Base-by-base conservation (phyloP, 371 early-diverging fungal genomes). In the Zopfochytrium polystomum region DNA sequence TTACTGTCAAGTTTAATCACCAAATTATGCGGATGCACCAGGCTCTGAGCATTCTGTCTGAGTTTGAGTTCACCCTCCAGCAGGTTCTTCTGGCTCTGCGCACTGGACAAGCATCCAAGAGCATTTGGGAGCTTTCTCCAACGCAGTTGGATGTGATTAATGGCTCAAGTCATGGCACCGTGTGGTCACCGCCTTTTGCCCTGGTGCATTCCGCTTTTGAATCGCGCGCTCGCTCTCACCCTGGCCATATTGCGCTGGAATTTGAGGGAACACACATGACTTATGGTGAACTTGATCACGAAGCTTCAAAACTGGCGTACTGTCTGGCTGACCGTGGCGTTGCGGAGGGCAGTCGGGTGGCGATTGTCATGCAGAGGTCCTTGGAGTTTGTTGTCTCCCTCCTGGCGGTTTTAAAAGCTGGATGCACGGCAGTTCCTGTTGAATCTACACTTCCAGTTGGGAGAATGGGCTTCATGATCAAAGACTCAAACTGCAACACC, bases 341-440 rank as follows among this genome's bases (percentile, higher is more conserved):
- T 47, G 7, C 18, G 20, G 9, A 27, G 13, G 64, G 62, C 23
- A 52, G 35, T 7, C 32, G 18, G 53, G 60, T 66, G 3, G 54
- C 65, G 7, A 29, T 66, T 26, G 31, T 62, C 34, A 53, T 52
- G 33, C n/a, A 20, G 18, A 30, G 66, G 46, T 54, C 47, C 9
- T 30, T 66, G 18, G 65, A 64, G 35, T 33, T 65, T 11, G 30
- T 63, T 55, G 56, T 54, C 2, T 51, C 53, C 6, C 48, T 68
- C 20, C 53, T 74, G 11, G 74, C 33, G 2, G 48, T 74, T 23
- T 33, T 66, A n/a, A 70, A 71, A 42, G 66, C 68, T 13, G 74
- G 74, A n/a, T 73, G 66, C 56, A 68, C 63, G 15, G 70, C 56
- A 47, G 50, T 74, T 4, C 65, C 71, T 5, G 57, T 74, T 11